Evolutionary conservation across 139 green algal species (phyloP).

Genomic region (Tetratostichococcus sp.): DNA sequence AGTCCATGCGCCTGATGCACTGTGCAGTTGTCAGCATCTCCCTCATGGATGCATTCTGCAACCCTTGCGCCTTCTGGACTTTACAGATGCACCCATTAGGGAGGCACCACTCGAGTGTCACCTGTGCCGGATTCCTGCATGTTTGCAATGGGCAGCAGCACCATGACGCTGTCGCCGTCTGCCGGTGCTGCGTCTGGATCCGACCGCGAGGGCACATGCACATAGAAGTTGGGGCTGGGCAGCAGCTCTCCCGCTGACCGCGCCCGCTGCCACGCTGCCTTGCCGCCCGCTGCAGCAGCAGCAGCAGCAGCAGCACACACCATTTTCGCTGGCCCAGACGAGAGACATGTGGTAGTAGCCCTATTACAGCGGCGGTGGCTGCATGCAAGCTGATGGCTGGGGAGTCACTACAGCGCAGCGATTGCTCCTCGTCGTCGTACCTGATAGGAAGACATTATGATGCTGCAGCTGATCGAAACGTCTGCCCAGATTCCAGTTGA

Average conservation of each 20-base stretch:
- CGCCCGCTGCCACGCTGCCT: slow-evolving; percentile 54
- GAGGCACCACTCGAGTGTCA: neutral
- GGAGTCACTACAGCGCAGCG: neutral
- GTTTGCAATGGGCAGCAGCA: slow-evolving; percentile 77
- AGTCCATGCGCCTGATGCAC: no score
- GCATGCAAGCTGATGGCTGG: no score
- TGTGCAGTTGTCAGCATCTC: no score
- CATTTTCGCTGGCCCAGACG: no score
- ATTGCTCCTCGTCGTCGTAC: slow-evolving; percentile 8
- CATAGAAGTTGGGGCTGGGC: slow-evolving; percentile 81
- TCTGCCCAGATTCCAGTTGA: slow-evolving; percentile 59
- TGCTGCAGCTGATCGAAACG: slow-evolving; percentile 50
- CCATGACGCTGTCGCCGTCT: slow-evolving; percentile 54
- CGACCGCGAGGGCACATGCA: slow-evolving; percentile 65
- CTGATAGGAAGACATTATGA: slow-evolving; percentile 86
- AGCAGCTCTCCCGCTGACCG: slow-evolving; percentile 36
- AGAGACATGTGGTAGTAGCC: no score
- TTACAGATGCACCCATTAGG: no score
- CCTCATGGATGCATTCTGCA: no score
- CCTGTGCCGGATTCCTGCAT: slow-evolving; percentile 46
- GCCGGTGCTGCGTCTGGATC: slow-evolving; percentile 70
- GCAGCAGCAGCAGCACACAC: neutral
- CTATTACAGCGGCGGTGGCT: no score
- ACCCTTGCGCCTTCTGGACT: no score
- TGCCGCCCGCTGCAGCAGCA: slow-evolving; percentile 26